Conservation (phyloP, 768 basidiomycete species). For the Psilocybe cubensis region DNA sequence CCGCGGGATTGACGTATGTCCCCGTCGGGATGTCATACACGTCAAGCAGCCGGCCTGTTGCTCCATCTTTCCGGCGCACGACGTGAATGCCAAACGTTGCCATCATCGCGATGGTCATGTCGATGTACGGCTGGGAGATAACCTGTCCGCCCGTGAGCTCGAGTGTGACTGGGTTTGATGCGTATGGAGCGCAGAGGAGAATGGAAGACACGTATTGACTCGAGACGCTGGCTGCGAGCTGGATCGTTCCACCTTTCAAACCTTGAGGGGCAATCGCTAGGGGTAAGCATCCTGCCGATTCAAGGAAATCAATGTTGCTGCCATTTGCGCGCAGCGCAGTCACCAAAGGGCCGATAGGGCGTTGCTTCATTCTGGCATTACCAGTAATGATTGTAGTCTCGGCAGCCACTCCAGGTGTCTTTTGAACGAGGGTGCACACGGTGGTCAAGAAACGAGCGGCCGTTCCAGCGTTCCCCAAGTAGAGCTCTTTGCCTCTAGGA, state of each 20-base stretch:
- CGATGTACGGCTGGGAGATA: constrained; percentile 98
- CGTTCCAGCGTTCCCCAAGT: constrained; percentile 97
- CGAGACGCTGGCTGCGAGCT: constrained; percentile 92
- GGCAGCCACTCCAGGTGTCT: constrained; percentile 32
- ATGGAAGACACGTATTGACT: constrained; percentile 99
- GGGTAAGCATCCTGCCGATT: constrained; percentile 84
- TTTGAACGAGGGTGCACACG: constrained; percentile 87
- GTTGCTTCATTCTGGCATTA: constrained; percentile 98
- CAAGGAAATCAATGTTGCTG: constrained; percentile 76
- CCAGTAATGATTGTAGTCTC: constrained; percentile 87
- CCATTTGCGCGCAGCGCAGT: constrained; percentile 86
- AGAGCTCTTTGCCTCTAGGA: constrained; percentile 81
- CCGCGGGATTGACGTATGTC: constrained; percentile 73
- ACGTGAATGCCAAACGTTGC: constrained; percentile 85
- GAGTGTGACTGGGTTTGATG: constrained; percentile 77
- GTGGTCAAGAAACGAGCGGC: constrained; percentile 97
- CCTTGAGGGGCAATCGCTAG: constrained; percentile 85
- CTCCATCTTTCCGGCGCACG: constrained; percentile 60
- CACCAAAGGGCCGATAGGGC: constrained; percentile 94
- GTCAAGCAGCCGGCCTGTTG: constrained; percentile 67
- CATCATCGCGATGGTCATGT: constrained; percentile 99
- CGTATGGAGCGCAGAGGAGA: constrained; percentile 95
- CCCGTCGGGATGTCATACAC: constrained; percentile 87
- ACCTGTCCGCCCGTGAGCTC: constrained; percentile 94
- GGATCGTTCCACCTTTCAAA: constrained; percentile 79